Conservation (phyloP, 345 rosid genomes). For the Psidium friedrichsthalianum region DNA sequence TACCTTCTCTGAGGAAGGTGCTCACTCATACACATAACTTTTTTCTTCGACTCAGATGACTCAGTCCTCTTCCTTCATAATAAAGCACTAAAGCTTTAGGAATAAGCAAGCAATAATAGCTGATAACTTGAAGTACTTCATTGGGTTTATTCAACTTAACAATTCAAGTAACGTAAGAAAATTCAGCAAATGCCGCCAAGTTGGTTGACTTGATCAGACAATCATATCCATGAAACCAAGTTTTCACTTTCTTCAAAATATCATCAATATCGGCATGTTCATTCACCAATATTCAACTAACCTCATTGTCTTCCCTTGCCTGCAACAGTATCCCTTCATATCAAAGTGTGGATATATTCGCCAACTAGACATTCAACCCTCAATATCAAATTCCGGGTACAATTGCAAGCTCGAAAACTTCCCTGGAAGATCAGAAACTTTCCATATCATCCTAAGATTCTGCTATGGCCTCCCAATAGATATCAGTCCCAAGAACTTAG, state of each 20-base stretch:
- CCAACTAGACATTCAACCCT: conserved; percentile 49
- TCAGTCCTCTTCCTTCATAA: background rate
- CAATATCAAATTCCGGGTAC: conserved; percentile 35
- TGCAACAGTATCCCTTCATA: conserved; percentile 65
- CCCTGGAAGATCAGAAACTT: conserved; percentile 71
- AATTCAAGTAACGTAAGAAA: background rate
- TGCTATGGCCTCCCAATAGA: conserved; percentile 59
- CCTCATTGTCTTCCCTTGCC: background rate
- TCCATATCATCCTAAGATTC: conserved; percentile 54
- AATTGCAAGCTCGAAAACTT: conserved; percentile 61
- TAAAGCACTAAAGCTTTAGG: background rate
- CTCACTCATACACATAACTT: background rate
- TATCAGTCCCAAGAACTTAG: conserved; percentile 47
- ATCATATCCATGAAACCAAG: background rate
- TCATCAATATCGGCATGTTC: background rate
- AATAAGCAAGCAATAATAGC: background rate
- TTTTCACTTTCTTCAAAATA: background rate
- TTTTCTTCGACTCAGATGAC: background rate
- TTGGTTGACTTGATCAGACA: background rate
- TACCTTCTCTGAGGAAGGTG: background rate
- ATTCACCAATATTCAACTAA: background rate
- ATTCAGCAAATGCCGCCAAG: background rate
- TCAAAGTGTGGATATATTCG: conserved; percentile 78
- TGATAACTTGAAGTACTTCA: background rate
- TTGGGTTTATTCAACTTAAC: background rate